phyloP scores from a whole-genome alignment of 768 basidiomycete genomes.

The Psilocybe sp. region DNA sequence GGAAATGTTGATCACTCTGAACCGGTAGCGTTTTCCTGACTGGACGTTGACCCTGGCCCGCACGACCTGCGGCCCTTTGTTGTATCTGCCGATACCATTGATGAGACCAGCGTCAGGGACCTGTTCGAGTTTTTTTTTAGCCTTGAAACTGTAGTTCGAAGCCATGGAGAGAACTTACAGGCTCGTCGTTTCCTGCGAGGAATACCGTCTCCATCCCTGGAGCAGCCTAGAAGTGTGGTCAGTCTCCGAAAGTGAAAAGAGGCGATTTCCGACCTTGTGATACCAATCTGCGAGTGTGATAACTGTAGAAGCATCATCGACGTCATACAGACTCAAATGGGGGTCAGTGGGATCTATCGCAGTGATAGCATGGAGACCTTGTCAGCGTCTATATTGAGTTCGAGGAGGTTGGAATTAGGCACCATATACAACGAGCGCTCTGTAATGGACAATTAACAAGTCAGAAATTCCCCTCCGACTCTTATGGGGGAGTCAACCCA shows the following conservation, averaged over 20 bases:
- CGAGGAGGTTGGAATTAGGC: neutral
- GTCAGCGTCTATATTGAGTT: neutral
- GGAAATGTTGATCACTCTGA: constrained; percentile 40
- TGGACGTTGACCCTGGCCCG: constrained; percentile 35
- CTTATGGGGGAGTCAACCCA: too few relatives aligned
- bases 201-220: constrained; percentile 13
- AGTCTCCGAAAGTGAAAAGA: neutral
- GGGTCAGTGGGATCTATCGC: constrained; percentile 15
- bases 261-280: constrained; percentile 4
- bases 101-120: constrained; percentile 31
- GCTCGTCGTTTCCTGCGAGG: constrained; percentile 14
- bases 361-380: neutral
- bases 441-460: constrained; percentile 17
- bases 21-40: constrained; percentile 36
- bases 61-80: constrained; percentile 26
- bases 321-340: constrained; percentile 15
- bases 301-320: constrained; percentile 16
- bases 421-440: constrained; percentile 25
- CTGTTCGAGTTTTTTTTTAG: too few relatives aligned
- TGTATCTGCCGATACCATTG: constrained; percentile 44
- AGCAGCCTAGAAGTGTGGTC: neutral
- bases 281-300: constrained; percentile 22
- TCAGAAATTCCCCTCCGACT: neutral
- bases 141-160: neutral
- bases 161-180: neutral